Conservation (phyloP, 2,329 filamentous ascomycete species). For the Botryosphaeria dothidea region DNA sequence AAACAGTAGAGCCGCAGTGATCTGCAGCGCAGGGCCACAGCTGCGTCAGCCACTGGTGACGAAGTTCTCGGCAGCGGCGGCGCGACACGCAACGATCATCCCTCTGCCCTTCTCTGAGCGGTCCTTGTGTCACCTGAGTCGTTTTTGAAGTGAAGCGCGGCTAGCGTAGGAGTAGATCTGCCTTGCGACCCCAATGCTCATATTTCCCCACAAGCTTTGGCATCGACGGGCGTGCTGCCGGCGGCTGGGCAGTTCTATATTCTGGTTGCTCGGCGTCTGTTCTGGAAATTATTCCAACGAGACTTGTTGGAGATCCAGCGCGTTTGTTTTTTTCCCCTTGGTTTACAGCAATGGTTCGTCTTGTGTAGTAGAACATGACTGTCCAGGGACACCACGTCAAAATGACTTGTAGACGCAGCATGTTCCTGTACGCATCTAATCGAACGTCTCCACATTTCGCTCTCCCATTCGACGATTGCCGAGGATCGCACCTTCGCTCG, state of each 20-base stretch:
- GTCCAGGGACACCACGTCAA: not conserved
- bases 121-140: not conserved
- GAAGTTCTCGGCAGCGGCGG: not conserved
- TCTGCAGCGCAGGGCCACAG: not conserved
- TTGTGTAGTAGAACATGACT: too few species aligned
- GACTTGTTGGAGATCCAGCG: too few species aligned
- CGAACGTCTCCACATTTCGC: not conserved
- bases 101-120: not conserved
- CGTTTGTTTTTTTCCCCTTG: too few species aligned
- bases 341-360: too few species aligned
- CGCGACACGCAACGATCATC: not conserved
- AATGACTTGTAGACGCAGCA: not conserved
- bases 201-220: too few species aligned
- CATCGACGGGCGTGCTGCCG: too few species aligned
- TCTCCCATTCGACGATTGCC: not conserved
- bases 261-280: too few species aligned
- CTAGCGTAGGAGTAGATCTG: not conserved
- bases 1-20: constrained; percentile 5
- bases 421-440: not conserved
- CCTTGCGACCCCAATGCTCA: not conserved
- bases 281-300: too few species aligned
- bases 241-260: too few species aligned
- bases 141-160: not conserved
- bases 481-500: not conserved
- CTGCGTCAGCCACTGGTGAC: not conserved